phyloP scores from a whole-genome alignment of 176 grass and related monocot genomes.

The Zea mays region Zm-B73-REFERENCE-NAM-5.0 NC_050100.1:186174001-186174500 shows the following conservation, averaged over 20 bases:
- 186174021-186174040: constrained; percentile 99
- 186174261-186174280: constrained; percentile 22
- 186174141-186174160: constrained; percentile 14
- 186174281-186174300: constrained; percentile 29
- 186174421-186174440: constrained; percentile 95
- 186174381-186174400: constrained; percentile 85
- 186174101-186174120: constrained; percentile 60
- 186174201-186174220: constrained; percentile 77
- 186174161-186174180: constrained; percentile 61
- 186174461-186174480: constrained; percentile 16
- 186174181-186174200: constrained; percentile 90
- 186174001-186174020: constrained; percentile 80
- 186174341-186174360: constrained; percentile 90
- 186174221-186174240: constrained; percentile 93
- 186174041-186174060: constrained; percentile 96
- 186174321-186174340: constrained; percentile 51
- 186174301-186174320: constrained; percentile 28
- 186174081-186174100: constrained; percentile 88
- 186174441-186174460: constrained; percentile 76
- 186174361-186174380: constrained; percentile 90
- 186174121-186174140: not conserved
- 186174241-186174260: constrained; percentile 58
- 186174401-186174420: constrained; percentile 95
- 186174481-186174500: constrained; percentile 17
- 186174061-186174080: constrained; percentile 88